Conservation (phyloP, 73 alveolate genomes). For the Durusdinium trenchii region DNA sequence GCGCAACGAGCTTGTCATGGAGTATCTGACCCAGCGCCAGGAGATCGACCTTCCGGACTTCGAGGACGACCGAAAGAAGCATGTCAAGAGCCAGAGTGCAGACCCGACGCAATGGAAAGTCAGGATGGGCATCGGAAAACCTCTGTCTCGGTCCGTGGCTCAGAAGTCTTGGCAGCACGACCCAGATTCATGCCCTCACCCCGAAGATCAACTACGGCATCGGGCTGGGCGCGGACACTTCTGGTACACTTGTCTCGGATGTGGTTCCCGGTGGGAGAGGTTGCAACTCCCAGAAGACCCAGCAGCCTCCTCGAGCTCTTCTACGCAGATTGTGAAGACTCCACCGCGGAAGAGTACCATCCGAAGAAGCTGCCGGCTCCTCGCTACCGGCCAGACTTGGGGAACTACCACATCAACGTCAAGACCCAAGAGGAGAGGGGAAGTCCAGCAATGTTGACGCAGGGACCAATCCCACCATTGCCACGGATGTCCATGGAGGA, state of each 20-base stretch:
- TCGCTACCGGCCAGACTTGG: not conserved
- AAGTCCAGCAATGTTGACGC: no score
- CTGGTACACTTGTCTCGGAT: not conserved
- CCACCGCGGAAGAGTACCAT: not conserved
- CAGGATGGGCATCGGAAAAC: not conserved
- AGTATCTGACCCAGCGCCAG: no score
- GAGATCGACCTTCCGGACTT: not conserved
- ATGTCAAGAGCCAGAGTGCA: not conserved
- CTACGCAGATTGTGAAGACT: not conserved
- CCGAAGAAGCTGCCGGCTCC: not conserved
- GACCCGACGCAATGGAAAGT: not conserved
- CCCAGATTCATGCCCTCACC: not conserved
- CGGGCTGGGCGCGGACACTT: not conserved
- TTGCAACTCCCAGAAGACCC: not conserved
- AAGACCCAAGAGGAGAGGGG: not conserved
- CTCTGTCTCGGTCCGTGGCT: not conserved
- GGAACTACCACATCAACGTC: not conserved
- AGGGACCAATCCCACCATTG: no score
- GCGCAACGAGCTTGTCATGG: no score
- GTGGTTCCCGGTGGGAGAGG: not conserved
- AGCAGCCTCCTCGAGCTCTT: not conserved
- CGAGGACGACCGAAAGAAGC: not conserved
- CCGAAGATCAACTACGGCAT: not conserved
- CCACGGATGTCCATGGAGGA: no score
- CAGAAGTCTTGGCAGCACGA: not conserved